Percentiles rank a stretch among this genome's conserved stretches.
Conservation (phyloP, 192 early-diverging fungal species). For the Coemansia sp. region DNA sequence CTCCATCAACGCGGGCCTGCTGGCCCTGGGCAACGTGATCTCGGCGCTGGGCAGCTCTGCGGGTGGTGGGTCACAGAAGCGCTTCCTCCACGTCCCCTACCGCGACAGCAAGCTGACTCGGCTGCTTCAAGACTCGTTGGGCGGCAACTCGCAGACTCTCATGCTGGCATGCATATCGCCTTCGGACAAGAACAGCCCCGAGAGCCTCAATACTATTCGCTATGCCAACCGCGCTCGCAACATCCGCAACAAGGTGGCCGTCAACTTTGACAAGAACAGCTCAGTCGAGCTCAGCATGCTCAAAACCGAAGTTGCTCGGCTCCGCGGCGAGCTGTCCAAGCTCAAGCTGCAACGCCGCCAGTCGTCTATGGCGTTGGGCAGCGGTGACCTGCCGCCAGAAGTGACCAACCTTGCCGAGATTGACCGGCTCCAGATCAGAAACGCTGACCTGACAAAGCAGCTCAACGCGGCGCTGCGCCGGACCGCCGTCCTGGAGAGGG, state of each 20-base stretch:
- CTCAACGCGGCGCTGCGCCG: constrained; percentile 22
- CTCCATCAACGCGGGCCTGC: constrained; percentile 91
- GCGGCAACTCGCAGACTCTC: constrained; percentile 90
- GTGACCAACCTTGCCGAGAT: constrained; percentile 2
- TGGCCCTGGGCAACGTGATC: constrained; percentile 97
- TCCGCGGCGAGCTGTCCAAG: constrained; percentile 47
- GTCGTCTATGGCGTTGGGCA: constrained; percentile 6
- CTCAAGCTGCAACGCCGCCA: constrained; percentile 38
- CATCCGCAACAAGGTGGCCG: constrained; percentile 86
- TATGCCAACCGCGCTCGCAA: constrained; percentile 97
- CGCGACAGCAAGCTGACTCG: constrained; percentile 96
- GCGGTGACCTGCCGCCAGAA: too few relatives aligned
- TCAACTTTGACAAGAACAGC: constrained; percentile 57
- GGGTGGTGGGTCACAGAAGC: not conserved
- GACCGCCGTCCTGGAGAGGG: constrained; percentile 16
- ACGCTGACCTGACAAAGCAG: constrained; percentile 14
- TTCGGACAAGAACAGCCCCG: constrained; percentile 75
- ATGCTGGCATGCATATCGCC: constrained; percentile 97
- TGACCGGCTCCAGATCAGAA: constrained; percentile 10
- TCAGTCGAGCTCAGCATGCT: constrained; percentile 45
- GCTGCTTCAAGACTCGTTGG: constrained; percentile 90
- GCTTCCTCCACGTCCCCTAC: constrained; percentile 66
- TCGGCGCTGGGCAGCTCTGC: constrained; percentile 78
- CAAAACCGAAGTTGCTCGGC: constrained; percentile 43
- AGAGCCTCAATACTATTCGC: constrained; percentile 93